Base-by-base conservation (phyloP, 2,329 filamentous ascomycete genomes). In the Cryphonectria radicalis region DNA sequence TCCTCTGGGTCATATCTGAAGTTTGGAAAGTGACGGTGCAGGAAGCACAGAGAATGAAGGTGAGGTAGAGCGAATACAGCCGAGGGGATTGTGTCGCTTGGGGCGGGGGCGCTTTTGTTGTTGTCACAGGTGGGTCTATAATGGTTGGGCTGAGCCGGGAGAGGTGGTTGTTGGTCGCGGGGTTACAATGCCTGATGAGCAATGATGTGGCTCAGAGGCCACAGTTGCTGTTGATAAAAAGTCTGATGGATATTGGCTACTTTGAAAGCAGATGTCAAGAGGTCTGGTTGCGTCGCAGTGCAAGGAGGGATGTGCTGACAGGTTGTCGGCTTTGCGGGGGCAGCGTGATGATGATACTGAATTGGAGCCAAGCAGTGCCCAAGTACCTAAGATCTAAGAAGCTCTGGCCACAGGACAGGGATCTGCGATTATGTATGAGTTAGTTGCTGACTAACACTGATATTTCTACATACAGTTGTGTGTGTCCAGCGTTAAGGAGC, bases 1-100 rank as follows among this genome's bases (percentile, higher is more conserved):
- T 64, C 71, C 68, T 66, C 66, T 69, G 67, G 66, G 37, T 69
- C 71, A 73, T 73, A 59, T 73, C 71, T 72, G 63, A 65, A 25
- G 25, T 53, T 22, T 40, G 11, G 50, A 50, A 57, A 69, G 67
- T 59, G 50, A 64, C 46, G 67, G 70, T 65, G 59, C 69, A 60
- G 42, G 42, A n/a, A 40, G 42, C 28, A 22, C n/a, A 17, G 57
- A 53, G 42, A 11, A 28, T 32, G 32, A 28, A 40, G 32, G 11
- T 50, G 63, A 53, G 63, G 28, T 3, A 17, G 43, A 65, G 62
- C 43, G 25, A 5, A n/a, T 11, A n/a, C 43, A 65, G 28, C 43
- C 10, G 43, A n/a, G 5, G 43, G 4, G 64, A 40, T 8, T 57
- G 46, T 28, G 42, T 42, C 7, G n/a, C n/a, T 28, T 25, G 32